phyloP scores from a whole-genome alignment of 257 asterid genomes.

The Solanum sitiens region DNA sequence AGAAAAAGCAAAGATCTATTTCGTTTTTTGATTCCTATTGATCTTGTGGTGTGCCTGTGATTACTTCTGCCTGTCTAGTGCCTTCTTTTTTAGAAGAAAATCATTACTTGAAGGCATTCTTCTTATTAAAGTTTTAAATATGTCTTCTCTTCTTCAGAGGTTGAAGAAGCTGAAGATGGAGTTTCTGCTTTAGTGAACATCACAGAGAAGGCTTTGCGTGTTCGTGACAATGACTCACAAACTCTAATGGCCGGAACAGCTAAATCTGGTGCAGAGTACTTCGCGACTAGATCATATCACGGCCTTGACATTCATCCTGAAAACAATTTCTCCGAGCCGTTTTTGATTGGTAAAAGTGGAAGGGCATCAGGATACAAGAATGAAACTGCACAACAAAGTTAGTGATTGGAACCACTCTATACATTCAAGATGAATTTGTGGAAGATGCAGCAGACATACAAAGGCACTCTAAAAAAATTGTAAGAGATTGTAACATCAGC shows the following conservation, averaged over 20 bases:
- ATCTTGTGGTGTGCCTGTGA: not conserved
- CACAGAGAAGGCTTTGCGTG: conserved; percentile 71
- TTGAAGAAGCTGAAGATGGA: conserved; percentile 44
- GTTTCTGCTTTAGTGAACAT: conserved; percentile 51
- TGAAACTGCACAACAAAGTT: conserved; percentile 17
- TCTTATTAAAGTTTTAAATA: not conserved
- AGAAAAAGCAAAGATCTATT: not conserved
- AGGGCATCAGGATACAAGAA: conserved; percentile 69
- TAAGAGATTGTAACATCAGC: not conserved
- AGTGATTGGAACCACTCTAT: not conserved
- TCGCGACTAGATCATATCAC: conserved; percentile 66
- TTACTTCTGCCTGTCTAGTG: not conserved
- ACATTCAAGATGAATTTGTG: not conserved
- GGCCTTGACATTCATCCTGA: conserved; percentile 58
- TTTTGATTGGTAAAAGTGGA: conserved; percentile 71
- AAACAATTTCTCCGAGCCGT: conserved; percentile 28
- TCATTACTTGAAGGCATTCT: not conserved
- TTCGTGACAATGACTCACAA: conserved; percentile 35
- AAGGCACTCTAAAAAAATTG: not conserved
- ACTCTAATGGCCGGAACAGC: conserved; percentile 28
- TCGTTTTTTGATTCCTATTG: not conserved
- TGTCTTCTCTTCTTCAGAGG: conserved; percentile 18
- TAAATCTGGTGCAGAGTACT: conserved; percentile 77
- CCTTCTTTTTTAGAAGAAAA: too few relatives aligned
- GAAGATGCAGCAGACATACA: not conserved